Conservation (phyloP, 2,329 filamentous ascomycete genomes). For the Ascochyta lentis region DNA sequence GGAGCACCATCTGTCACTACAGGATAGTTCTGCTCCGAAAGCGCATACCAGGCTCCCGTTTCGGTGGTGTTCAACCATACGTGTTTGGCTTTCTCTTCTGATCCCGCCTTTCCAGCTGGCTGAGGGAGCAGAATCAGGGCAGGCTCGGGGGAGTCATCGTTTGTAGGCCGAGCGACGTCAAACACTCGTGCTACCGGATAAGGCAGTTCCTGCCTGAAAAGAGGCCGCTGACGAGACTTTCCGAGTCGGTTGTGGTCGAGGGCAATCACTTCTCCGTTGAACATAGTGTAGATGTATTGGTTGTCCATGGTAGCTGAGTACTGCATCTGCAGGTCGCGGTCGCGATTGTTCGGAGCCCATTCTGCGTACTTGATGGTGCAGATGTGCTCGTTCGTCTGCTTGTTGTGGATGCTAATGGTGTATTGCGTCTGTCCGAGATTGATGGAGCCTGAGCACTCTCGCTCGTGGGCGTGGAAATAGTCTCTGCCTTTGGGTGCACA, state of each 20-base stretch:
- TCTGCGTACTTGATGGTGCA: slow-evolving; percentile 93
- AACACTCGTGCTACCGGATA: slow-evolving; percentile 87
- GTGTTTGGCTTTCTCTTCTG: slow-evolving; percentile 50
- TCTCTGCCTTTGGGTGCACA: slow-evolving; percentile 69
- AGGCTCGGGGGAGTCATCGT: slow-evolving; percentile 69
- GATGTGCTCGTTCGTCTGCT: slow-evolving; percentile 74
- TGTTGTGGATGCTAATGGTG: slow-evolving; percentile 81
- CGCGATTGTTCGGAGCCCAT: slow-evolving; percentile 91
- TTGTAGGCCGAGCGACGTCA: slow-evolving; percentile 79
- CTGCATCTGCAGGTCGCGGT: slow-evolving; percentile 84
- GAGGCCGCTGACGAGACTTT: slow-evolving; percentile 32
- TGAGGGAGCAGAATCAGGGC: slow-evolving; percentile 87
- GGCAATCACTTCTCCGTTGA: slow-evolving; percentile 83
- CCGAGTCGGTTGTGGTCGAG: slow-evolving; percentile 70
- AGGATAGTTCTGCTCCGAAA: slow-evolving; percentile 87
- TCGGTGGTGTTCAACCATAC: slow-evolving; percentile 88
- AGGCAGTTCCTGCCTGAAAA: slow-evolving; percentile 65
- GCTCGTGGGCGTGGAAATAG: slow-evolving; percentile 57
- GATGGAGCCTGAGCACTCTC: slow-evolving; percentile 78
- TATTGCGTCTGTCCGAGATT: slow-evolving; percentile 90
- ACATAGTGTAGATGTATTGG: slow-evolving; percentile 85
- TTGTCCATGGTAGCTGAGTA: slow-evolving; percentile 82
- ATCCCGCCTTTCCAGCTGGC: slow-evolving; percentile 68
- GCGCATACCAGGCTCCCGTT: slow-evolving; percentile 89
- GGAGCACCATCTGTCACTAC: slow-evolving; percentile 76